A percentile compares a stretch with the other conserved stretches of the same genome.
Evolutionary conservation across 768 basidiomycete species (phyloP).

Genomic region (Tephrocybe sp.): DNA sequence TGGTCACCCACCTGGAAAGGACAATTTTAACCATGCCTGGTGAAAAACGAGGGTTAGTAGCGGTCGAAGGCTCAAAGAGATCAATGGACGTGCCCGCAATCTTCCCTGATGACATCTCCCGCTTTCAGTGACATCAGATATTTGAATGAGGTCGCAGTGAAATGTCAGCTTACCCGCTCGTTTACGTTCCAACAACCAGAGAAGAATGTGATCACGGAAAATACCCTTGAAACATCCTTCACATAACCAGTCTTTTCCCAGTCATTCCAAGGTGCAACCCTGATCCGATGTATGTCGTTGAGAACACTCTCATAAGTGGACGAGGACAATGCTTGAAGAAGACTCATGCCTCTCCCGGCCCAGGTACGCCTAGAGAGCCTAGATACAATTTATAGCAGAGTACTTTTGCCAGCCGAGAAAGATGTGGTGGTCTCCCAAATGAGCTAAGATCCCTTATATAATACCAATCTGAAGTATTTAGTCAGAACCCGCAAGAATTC

Average conservation of each 20-base stretch:
- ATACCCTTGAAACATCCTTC: slow-evolving; percentile 23
- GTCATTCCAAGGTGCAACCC: slow-evolving; percentile 9
- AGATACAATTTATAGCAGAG: no score
- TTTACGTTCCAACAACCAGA: slow-evolving; percentile 23
- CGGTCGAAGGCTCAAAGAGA: neutral
- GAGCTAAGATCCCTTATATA: slow-evolving; percentile 8
- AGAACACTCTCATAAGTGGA: no score
- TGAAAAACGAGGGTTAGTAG: no score
- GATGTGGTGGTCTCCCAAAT: neutral
- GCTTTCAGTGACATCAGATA: slow-evolving; percentile 1
- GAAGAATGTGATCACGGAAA: slow-evolving; percentile 21
- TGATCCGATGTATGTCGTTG: slow-evolving; percentile 14
- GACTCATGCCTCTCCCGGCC: no score
- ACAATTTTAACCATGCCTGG: no score
- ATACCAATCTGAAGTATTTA: slow-evolving; percentile 14
- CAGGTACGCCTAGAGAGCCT: no score
- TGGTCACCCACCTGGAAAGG: slow-evolving; percentile 25
- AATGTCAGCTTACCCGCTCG: slow-evolving; percentile 13
- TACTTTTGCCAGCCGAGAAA: no score
- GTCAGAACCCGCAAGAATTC: neutral
- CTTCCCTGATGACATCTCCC: slow-evolving; percentile 15
- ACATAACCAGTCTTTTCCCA: slow-evolving; percentile 31
- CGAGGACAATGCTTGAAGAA: no score
- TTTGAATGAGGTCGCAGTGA: no score
- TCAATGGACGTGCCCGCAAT: slow-evolving; percentile 23